These are phyloP conservation scores for Russula sp. DNA, from an alignment of 768 basidiomycete species.

Conservation along the genomic window DNA sequence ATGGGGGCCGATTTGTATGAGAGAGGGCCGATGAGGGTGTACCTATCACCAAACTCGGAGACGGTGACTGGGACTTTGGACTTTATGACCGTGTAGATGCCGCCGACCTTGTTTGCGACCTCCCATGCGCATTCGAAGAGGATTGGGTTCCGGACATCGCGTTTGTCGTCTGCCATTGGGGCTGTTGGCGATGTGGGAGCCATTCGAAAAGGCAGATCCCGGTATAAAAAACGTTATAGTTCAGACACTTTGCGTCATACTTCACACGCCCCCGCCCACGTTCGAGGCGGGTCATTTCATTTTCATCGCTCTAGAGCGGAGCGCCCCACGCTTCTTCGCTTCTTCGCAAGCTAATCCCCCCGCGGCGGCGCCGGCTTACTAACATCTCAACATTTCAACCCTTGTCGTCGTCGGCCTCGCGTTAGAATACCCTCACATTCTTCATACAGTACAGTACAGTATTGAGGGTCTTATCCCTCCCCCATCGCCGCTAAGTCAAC, in stretches of 20 bases:
- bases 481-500: too few species aligned
- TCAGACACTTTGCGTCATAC: conserved; percentile 14
- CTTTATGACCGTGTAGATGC: conserved; percentile 99
- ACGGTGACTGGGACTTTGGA: conserved; percentile 99
- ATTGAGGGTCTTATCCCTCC: too few species aligned
- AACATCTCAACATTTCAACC: too few species aligned
- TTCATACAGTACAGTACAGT: too few species aligned
- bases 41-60: conserved; percentile 90
- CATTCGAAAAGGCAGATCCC: background rate
- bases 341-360: background rate
- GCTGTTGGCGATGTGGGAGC: conserved; percentile 10
- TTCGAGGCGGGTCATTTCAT: background rate
- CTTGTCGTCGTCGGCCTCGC: too few species aligned
- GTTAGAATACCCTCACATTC: too few species aligned
- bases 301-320: too few species aligned
- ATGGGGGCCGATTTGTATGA: conserved; percentile 98
- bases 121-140: conserved; percentile 98
- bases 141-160: conserved; percentile 72
- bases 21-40: conserved; percentile 95
- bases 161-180: conserved; percentile 37
- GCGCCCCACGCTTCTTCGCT: too few species aligned
- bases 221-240: conserved; percentile 3
- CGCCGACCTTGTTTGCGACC: conserved; percentile 98
- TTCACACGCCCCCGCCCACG: conserved; percentile 12
- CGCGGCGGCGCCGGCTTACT: background rate